phyloP scores from a whole-genome alignment of 2,329 filamentous ascomycete species.

The Harringtonia aguacate region DNA sequence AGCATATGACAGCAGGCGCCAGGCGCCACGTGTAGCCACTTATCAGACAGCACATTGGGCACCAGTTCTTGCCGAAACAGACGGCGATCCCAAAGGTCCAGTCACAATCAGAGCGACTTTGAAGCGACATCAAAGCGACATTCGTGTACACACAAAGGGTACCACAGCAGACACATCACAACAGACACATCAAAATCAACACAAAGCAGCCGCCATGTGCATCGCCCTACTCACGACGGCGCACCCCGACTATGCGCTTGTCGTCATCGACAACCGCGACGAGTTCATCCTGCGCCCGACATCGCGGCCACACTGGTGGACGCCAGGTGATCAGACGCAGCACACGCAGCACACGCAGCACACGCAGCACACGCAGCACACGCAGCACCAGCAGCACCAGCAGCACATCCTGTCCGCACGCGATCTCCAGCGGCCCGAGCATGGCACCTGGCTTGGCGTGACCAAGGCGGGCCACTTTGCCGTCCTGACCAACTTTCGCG shows the following conservation, averaged over 20 bases:
- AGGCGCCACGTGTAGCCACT: no score
- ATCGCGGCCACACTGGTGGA: constrained; percentile 54
- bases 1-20: no score
- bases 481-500: constrained; percentile 57
- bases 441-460: constrained; percentile 57
- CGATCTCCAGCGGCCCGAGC: constrained; percentile 50
- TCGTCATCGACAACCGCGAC: constrained; percentile 70
- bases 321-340: constrained; percentile 18
- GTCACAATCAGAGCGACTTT: no score
- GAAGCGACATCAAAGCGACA: no score
- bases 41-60: no score
- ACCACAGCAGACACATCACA: no score
- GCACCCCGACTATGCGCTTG: constrained; percentile 64
- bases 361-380: no score
- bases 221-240: constrained; percentile 67
- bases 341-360: no score
- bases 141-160: no score
- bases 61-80: no score
- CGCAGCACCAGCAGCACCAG: background rate
- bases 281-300: constrained; percentile 58
- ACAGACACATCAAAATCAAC: no score
- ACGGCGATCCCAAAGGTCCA: no score
- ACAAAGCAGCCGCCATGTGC: constrained; percentile 59
- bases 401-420: constrained; percentile 44
- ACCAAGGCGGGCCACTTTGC: constrained; percentile 49